These are phyloP conservation scores for Mucor circinelloides DNA, from an alignment of 371 early-diverging fungal species.

Conservation along the genomic window DNA sequence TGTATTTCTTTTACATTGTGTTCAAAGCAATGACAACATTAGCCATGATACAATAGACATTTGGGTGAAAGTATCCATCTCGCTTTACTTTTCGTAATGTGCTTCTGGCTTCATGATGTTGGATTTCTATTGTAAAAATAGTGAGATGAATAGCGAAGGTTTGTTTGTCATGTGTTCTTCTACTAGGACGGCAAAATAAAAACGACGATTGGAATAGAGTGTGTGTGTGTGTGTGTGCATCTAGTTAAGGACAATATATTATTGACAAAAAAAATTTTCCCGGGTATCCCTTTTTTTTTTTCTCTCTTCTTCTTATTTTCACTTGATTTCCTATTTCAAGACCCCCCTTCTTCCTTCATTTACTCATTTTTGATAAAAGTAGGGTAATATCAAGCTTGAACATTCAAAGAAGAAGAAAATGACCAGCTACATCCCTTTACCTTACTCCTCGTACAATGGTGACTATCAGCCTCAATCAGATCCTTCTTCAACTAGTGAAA, in stretches of 20 bases:
- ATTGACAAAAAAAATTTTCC: slow-evolving; percentile 10
- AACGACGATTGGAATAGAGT: background rate
- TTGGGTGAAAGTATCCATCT: background rate
- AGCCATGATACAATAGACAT: background rate
- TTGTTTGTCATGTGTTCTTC: slow-evolving; percentile 11
- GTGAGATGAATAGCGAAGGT: background rate
- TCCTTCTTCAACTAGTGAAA: background rate
- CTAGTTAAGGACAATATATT: background rate
- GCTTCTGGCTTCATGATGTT: background rate
- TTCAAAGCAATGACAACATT: background rate
- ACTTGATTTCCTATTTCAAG: slow-evolving; percentile 5
- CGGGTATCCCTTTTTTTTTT: slow-evolving; percentile 6
- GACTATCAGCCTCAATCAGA: slow-evolving; percentile 5
- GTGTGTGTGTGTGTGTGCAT: slow-evolving; percentile 5
- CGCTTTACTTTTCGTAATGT: background rate
- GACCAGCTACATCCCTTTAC: slow-evolving; percentile 18
- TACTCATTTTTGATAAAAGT: background rate
- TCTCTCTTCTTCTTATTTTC: slow-evolving; percentile 5
- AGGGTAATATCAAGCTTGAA: background rate
- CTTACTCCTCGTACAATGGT: slow-evolving; percentile 14
- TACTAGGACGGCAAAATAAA: background rate
- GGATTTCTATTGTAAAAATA: too few species aligned
- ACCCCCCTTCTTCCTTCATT: background rate
- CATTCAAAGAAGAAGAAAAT: background rate
- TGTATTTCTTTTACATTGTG: background rate